Percentiles rank a stretch among this genome's conserved stretches.
phyloP scores from a whole-genome alignment of 1,284 basidiomycete genomes.

The Schizophyllum commune region DNA sequence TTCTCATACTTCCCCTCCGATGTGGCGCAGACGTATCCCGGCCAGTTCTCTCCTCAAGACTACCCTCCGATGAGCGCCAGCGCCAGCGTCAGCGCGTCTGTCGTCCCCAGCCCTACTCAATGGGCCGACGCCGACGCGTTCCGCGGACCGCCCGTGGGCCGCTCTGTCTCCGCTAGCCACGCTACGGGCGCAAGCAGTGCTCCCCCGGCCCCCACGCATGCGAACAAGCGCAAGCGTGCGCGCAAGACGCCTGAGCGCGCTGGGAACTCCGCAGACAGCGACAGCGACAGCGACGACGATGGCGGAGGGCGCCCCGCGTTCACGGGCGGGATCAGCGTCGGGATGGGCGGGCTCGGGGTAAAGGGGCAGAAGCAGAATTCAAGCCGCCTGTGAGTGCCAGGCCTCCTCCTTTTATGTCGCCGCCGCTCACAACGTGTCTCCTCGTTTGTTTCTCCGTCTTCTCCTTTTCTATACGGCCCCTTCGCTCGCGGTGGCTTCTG shows the following conservation, averaged over 20 bases:
- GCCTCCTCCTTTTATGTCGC: neutral
- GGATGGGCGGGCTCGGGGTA: conserved; percentile 13
- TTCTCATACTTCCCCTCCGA: neutral
- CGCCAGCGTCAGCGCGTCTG: neutral
- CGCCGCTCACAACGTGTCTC: neutral
- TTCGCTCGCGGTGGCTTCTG: neutral
- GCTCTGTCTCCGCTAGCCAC: neutral
- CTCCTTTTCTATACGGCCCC: neutral
- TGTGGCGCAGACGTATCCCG: neutral
- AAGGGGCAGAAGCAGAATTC: conserved; percentile 5
- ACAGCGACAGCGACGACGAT: conserved; percentile 10
- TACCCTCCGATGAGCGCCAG: neutral
- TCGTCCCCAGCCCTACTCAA: neutral
- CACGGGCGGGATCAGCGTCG: conserved; percentile 11
- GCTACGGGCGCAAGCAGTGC: neutral
- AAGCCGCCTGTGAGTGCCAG: conserved; percentile 11
- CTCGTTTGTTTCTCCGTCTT: neutral
- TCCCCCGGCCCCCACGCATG: conserved; percentile 1
- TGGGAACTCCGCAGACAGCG: conserved; percentile 8
- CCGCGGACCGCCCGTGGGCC: neutral
- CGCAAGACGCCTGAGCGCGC: conserved; percentile 4
- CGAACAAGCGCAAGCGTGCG: conserved; percentile 10
- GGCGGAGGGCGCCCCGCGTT: neutral
- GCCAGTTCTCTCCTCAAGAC: neutral
- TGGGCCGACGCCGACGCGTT: neutral